Base-by-base conservation (phyloP, 441 rosid genomes). In the Populus hybrid region DNA sequence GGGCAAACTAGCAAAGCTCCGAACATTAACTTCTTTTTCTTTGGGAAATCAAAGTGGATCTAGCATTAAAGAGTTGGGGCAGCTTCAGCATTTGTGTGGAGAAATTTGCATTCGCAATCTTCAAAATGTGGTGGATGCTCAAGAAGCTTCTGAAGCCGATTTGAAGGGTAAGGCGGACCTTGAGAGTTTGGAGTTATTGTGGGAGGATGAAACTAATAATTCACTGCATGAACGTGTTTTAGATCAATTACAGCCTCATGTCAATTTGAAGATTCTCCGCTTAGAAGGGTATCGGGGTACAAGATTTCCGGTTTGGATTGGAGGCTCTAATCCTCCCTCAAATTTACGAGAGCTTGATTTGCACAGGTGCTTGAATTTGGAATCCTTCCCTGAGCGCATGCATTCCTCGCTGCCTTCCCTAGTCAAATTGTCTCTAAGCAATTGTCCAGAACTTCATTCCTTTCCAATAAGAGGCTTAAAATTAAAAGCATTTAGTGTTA, bases 221-320 rank as follows among this genome's bases (percentile, higher is more conserved):
- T 75, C 82, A 35, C 2, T 64, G 5, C 80, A 68, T 11, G 86
- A 80, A 7, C 71, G 67, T 29, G 72, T 75, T 18, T 73, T 77
- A 1, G 59, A 78, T 12, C 31, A 23, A 2, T 38, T 74, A 40
- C 75, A 78, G 40, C 78, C 69, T 67, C 64, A 64, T 36, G 50
- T 26, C 31, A 76, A 76, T 2, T 23, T 69, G 33, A 31, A 74
- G 28, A 56, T 24, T 70, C 81, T 79, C 61, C 28, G 64, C 53
- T 31, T 65, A 28, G 64, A 23, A 18, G 77, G 84, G 69, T 79
- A 61, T 71, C 77, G 77, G 31, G 87, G 88, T 68, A 82, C 83
- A 66, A 76, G 65, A 26, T 81, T 87, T 79, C 83, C 88, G 11
- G 33, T 35, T 50, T 86, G 88, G 88, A 42, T 86, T 11, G 83